Percentiles rank a stretch among this genome's conserved stretches.
These are phyloP conservation scores for Suillus discolor DNA, from an alignment of 768 basidiomycete genomes.

Conservation along the genomic window DNA sequence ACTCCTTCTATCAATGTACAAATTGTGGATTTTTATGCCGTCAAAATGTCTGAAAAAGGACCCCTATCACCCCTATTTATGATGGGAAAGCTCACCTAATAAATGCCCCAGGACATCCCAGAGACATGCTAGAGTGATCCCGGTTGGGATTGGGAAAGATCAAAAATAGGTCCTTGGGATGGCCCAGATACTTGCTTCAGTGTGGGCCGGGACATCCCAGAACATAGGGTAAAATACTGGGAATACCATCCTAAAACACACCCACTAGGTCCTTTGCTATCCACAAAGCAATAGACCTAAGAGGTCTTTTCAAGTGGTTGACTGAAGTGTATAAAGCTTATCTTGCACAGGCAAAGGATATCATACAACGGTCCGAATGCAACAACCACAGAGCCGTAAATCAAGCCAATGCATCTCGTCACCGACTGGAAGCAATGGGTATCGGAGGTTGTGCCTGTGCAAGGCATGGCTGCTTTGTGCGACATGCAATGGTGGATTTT, in stretches of 20 bases:
- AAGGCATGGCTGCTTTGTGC: neutral
- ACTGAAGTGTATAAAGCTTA: too few relatives aligned
- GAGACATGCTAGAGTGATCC: neutral
- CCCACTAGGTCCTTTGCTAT: too few relatives aligned
- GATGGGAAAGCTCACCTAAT: neutral
- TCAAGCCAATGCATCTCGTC: neutral
- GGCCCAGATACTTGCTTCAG: neutral
- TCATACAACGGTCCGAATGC: neutral
- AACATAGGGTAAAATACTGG: neutral
- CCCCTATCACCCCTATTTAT: neutral
- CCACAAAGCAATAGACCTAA: too few relatives aligned
- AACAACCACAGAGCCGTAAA: neutral
- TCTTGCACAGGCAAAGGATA: neutral
- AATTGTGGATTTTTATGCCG: neutral
- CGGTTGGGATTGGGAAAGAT: neutral
- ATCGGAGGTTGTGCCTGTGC: neutral
- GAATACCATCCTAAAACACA: too few relatives aligned
- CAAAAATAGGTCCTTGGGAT: neutral
- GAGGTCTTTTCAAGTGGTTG: too few relatives aligned
- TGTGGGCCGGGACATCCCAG: neutral
- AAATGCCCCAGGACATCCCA: neutral
- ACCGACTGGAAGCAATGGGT: neutral
- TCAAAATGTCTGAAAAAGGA: neutral
- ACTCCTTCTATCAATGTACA: neutral
- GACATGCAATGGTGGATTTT: too few relatives aligned